Conservation (phyloP, 441 rosid species). For the Raphanus hybrid region DNA sequence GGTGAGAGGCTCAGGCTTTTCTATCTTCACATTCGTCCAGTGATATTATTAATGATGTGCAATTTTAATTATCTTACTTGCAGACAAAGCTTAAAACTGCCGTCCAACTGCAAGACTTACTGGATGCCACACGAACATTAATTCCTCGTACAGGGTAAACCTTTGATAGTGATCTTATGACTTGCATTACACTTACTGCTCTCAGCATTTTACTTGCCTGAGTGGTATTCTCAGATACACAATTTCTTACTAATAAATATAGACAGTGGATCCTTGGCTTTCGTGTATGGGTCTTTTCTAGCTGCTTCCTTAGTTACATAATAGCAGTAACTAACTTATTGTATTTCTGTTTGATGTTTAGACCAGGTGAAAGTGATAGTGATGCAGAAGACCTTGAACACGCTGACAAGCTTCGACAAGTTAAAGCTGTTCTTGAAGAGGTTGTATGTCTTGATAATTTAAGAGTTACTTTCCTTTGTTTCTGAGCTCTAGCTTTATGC, state of each 20-base stretch:
- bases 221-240: slow-evolving; percentile 1
- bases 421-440: slow-evolving; percentile 99
- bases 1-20: slow-evolving; percentile 49
- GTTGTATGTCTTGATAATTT: slow-evolving; percentile 41
- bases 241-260: neutral
- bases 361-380: slow-evolving; percentile 86
- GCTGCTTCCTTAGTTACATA: neutral
- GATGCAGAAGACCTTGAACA: slow-evolving; percentile 99
- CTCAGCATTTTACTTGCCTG: slow-evolving; percentile 5
- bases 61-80: slow-evolving; percentile 20
- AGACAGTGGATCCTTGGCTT: neutral
- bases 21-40: neutral
- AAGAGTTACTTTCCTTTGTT: slow-evolving; percentile 5
- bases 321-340: neutral
- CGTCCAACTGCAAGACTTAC: slow-evolving; percentile 91
- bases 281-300: neutral
- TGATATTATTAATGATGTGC: slow-evolving; percentile 11
- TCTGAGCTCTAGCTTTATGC: slow-evolving; percentile 16
- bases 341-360: slow-evolving; percentile 26
- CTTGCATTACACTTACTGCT: slow-evolving; percentile 5
- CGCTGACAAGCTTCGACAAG: slow-evolving; percentile 99
- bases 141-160: slow-evolving; percentile 88
- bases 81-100: slow-evolving; percentile 99
- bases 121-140: slow-evolving; percentile 94
- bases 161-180: slow-evolving; percentile 16